Base-by-base conservation (phyloP, 179 eudicot genomes). In the Corrigiola litoralis region DNA sequence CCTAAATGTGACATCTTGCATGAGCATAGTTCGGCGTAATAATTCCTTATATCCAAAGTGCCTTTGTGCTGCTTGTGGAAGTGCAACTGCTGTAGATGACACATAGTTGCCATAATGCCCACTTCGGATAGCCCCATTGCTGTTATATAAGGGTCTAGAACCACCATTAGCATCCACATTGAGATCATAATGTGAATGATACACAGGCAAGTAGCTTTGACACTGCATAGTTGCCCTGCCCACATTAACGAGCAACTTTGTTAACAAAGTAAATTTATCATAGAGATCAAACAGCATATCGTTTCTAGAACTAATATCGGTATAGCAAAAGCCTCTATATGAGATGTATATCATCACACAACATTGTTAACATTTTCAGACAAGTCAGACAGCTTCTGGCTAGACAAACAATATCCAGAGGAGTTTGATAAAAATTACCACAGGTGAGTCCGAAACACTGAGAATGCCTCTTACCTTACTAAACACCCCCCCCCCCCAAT, bases 1-100 rank as follows among this genome's bases (percentile, higher is more conserved):
- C 79, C 52, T 78, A 63, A 78, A 78, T n/a, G 76, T 74, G 62
- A 34, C 70, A 45, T 78, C 82, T 5, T 78, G 82, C 73, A 41
- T 52, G 54, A 78, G 70, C 63, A 78, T 78, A 18, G 79, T 78
- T 53, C 66, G 70, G 12, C 82, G 75, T 64, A 78, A 20, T 21
- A 74, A 16, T 34, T 74, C 79, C 69, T 62, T 67, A 3, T 54
- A 71, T 16, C 53, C 50, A 7, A 55, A 34, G 24, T 29, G 58
- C 44, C 57, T n/a, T n/a, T n/a, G n/a, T n/a, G n/a, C 42, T 24
- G 64, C 70, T 17, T 33, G 70, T 42, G 73, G 63, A 36, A 52
- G 70, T 42, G 73, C 58, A 36, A 52, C 44, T 5, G 72, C 55
- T 9, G 49, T 46, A 54, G 44, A 28, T 7, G 58, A 25, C 56